phyloP scores from a whole-genome alignment of 257 asterid species.

The Solanum gandarillasii region DNA sequence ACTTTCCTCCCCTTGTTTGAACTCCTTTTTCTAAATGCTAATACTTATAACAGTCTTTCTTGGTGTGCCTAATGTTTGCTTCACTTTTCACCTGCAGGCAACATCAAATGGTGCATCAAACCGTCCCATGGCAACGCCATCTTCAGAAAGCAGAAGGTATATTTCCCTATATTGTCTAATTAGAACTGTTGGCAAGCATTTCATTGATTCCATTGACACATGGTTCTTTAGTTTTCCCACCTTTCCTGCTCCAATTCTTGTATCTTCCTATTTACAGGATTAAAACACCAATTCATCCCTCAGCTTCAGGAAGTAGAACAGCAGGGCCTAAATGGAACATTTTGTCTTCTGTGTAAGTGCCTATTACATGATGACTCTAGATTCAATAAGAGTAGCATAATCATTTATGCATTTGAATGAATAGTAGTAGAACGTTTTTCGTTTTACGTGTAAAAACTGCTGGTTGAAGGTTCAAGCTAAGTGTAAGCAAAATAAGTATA shows the following conservation, averaged over 20 bases:
- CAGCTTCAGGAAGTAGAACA: constrained; percentile 53
- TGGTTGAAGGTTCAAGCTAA: not conserved
- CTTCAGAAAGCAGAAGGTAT: constrained; percentile 45
- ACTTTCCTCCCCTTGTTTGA: not conserved
- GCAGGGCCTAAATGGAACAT: constrained; percentile 61
- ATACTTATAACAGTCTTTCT: not conserved
- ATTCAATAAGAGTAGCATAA: not conserved
- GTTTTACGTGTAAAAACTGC: not conserved
- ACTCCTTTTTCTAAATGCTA: not conserved
- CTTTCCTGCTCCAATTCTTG: not conserved
- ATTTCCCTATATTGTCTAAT: not conserved
- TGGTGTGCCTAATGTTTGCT: not conserved
- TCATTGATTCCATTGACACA: not conserved
- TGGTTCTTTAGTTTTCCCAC: not conserved
- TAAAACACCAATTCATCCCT: constrained; percentile 32
- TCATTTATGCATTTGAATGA: not conserved
- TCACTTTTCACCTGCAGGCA: constrained; percentile 25
- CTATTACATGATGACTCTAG: not conserved
- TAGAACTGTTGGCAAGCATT: not conserved
- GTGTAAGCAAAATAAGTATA: not conserved
- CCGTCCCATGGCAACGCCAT: constrained; percentile 36
- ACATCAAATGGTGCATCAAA: constrained; percentile 22
- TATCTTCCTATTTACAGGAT: constrained; percentile 28
- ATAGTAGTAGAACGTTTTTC: not conserved
- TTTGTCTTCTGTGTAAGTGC: constrained; percentile 67